Evolutionary conservation across 2,329 filamentous ascomycete genomes (phyloP).

Genomic region (Sporothrix protearum): DNA sequence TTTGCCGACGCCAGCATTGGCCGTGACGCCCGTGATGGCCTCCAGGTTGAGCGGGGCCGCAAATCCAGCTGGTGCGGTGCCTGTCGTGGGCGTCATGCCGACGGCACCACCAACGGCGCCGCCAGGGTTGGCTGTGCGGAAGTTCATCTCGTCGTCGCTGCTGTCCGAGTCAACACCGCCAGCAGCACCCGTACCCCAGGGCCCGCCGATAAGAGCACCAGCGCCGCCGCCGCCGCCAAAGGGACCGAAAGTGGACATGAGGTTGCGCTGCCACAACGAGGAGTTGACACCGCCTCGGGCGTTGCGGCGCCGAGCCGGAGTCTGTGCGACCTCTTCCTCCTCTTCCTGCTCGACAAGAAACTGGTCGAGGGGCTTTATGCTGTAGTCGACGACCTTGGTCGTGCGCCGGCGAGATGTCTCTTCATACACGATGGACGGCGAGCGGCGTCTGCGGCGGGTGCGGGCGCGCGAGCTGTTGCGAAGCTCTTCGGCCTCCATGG

Average conservation of each 20-base stretch:
- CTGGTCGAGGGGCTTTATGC: constrained; percentile 72
- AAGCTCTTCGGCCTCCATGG: constrained; percentile 63
- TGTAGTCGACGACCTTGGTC: constrained; percentile 75
- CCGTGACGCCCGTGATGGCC: constrained; percentile 40
- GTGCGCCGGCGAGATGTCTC: constrained; percentile 51
- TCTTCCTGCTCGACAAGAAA: constrained; percentile 73
- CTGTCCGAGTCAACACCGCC: constrained; percentile 89
- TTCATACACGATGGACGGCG: constrained; percentile 59
- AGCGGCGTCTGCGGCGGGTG: constrained; percentile 48
- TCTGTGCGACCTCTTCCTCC: constrained; percentile 62
- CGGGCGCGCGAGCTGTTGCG: constrained; percentile 52
- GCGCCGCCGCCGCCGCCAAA: constrained; percentile 81
- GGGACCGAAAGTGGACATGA: constrained; percentile 87
- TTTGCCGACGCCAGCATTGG: constrained; percentile 80
- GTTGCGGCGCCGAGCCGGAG: constrained; percentile 65
- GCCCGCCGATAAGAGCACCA: constrained; percentile 68
- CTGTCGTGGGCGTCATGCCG: constrained; percentile 56
- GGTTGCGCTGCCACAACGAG: constrained; percentile 67
- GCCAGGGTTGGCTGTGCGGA: constrained; percentile 44
- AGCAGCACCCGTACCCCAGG: constrained; percentile 68
- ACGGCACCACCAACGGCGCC: constrained; percentile 53
- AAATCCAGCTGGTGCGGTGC: constrained; percentile 33
- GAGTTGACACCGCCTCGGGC: constrained; percentile 57
- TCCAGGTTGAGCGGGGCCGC: constrained; percentile 40
- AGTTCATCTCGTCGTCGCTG: constrained; percentile 79